Percentiles rank a stretch among this genome's conserved stretches.
These are phyloP conservation scores for Anethum foeniculum DNA, from an alignment of 140 eudicot genomes.

Conservation along the genomic window DNA sequence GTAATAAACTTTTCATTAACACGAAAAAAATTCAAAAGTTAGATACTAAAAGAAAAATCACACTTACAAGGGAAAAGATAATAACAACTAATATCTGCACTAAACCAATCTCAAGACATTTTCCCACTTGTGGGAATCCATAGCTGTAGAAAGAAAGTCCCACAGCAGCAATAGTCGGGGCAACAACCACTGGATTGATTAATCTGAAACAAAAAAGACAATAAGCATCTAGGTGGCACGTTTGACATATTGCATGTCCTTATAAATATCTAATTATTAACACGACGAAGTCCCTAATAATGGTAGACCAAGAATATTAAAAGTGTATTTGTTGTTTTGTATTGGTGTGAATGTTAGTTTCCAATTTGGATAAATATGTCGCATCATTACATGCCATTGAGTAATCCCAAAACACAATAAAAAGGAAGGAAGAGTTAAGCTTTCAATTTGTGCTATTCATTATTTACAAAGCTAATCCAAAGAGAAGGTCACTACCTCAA, in stretches of 20 bases:
- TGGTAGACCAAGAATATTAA: not conserved
- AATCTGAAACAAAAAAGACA: constrained; percentile 31
- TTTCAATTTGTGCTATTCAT: not conserved
- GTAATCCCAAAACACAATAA: not conserved
- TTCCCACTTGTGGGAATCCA: constrained; percentile 82
- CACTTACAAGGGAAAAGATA: constrained; percentile 75
- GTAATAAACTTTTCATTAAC: not conserved
- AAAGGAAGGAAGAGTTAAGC: not conserved
- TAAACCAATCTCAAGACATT: constrained; percentile 84
- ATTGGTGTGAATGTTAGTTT: not conserved
- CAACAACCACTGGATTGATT: constrained; percentile 89
- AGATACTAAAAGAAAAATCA: not conserved
- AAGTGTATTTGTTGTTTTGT: not conserved
- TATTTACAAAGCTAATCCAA: not conserved
- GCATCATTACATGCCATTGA: not conserved
- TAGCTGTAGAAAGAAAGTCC: constrained; percentile 99
- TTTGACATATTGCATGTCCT: not conserved
- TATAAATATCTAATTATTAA: not conserved
- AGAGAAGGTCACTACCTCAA: constrained; percentile 41
- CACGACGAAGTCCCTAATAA: not conserved
- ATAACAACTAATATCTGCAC: constrained; percentile 81
- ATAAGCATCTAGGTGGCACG: not conserved
- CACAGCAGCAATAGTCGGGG: constrained; percentile 96
- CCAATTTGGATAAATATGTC: not conserved
- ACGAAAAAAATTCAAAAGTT: not conserved